These are phyloP conservation scores for Blastomyces gilchristii DNA, from an alignment of 2,329 filamentous ascomycete species.

Conservation along the genomic window DNA sequence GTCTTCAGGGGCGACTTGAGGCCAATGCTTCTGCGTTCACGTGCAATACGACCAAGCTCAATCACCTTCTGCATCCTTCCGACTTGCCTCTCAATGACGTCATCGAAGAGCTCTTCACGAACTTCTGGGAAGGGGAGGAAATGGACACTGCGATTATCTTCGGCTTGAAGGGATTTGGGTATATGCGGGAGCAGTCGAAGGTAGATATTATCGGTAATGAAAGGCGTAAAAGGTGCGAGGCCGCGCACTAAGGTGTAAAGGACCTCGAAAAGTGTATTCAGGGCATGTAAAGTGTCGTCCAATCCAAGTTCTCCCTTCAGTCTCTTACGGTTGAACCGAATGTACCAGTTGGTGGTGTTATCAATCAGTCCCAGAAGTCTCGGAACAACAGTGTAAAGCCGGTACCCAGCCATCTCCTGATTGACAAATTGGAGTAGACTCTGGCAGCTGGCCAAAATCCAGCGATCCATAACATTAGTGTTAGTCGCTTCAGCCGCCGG, in stretches of 20 bases:
- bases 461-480: constrained; percentile 88
- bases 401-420: constrained; percentile 73
- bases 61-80: constrained; percentile 92
- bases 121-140: constrained; percentile 87
- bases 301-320: constrained; percentile 82
- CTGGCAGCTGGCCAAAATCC: constrained; percentile 89
- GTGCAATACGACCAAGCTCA: constrained; percentile 73
- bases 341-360: constrained; percentile 98
- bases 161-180: constrained; percentile 55
- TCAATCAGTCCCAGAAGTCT: constrained; percentile 75
- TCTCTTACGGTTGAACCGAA: constrained; percentile 82
- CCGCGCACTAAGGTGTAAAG: constrained; percentile 79
- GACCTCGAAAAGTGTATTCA: constrained; percentile 91
- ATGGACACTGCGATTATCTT: constrained; percentile 78
- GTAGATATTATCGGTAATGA: constrained; percentile 93
- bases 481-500: constrained; percentile 64
- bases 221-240: constrained; percentile 89
- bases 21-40: constrained; percentile 73
- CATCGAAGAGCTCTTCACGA: constrained; percentile 76
- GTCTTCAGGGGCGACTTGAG: constrained; percentile 88
- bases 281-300: constrained; percentile 75
- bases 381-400: constrained; percentile 84
- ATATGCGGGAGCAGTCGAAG: constrained; percentile 71
- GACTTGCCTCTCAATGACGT: constrained; percentile 74
- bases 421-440: constrained; percentile 87